Conservation (phyloP, 169 alveolate genomes). For the Plasmodium ovale region DNA sequence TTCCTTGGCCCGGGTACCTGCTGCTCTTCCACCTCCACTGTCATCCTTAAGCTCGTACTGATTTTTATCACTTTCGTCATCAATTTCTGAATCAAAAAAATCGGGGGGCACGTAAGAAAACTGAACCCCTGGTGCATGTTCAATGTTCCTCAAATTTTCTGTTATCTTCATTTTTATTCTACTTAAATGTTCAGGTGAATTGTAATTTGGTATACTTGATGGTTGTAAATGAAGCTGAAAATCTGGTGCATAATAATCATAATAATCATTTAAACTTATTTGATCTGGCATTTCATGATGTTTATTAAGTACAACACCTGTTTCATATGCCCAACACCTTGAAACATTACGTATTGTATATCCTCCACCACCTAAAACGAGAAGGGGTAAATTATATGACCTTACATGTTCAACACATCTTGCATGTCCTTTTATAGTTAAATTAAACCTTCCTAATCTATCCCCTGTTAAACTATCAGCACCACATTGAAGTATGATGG, state of each 20-base stretch:
- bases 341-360: constrained; percentile 99
- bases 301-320: constrained; percentile 94
- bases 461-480: constrained; percentile 98
- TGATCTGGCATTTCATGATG: constrained; percentile 93
- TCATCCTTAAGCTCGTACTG: constrained; percentile 83
- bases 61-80: constrained; percentile 81
- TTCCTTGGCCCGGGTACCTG: constrained; percentile 50
- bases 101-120: constrained; percentile 93
- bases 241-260: constrained; percentile 97
- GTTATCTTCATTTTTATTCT: constrained; percentile 92
- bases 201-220: constrained; percentile 93
- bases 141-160: constrained; percentile 94
- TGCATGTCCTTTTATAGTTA: constrained; percentile 98
- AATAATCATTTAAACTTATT: constrained; percentile 95
- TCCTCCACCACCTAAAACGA: constrained; percentile 99
- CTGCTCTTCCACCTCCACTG: constrained; percentile 81
- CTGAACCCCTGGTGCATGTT: constrained; percentile 96
- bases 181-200: constrained; percentile 95
- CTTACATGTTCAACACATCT: constrained; percentile 95
- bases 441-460: constrained; percentile 97
- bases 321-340: constrained; percentile 99
- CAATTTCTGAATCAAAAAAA: constrained; percentile 87
- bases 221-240: constrained; percentile 95
- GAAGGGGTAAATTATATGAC: constrained; percentile 93
- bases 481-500: constrained; percentile 98